These are phyloP conservation scores for Microstroma glucosiphilum DNA, from an alignment of 1,284 basidiomycete genomes.

Conservation along the genomic window DNA sequence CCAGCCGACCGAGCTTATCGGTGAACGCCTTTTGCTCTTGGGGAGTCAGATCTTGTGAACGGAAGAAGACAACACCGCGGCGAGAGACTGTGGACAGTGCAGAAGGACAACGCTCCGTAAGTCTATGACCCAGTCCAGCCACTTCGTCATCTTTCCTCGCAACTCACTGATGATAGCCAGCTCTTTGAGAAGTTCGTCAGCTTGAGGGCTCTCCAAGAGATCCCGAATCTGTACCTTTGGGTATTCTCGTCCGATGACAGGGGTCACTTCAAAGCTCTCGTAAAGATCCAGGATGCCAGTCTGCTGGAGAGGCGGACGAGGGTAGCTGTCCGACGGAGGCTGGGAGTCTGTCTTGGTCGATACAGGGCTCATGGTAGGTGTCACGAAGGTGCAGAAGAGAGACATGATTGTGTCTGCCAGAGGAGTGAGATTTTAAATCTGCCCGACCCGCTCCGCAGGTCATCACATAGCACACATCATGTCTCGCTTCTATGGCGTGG, in stretches of 20 bases:
- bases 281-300: constrained; percentile 30
- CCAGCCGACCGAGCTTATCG: constrained; percentile 57
- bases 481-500: no score
- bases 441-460: no score
- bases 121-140: background rate
- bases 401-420: no score
- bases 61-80: constrained; percentile 69
- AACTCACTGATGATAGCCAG: constrained; percentile 56
- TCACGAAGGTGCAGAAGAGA: no score
- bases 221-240: constrained; percentile 52
- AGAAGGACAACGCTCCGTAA: background rate
- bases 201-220: constrained; percentile 52
- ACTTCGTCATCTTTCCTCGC: background rate
- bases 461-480: no score
- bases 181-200: constrained; percentile 55
- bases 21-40: constrained; percentile 56
- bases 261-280: constrained; percentile 35
- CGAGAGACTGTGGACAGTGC: constrained; percentile 55
- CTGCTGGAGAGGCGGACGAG: constrained; percentile 16
- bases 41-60: constrained; percentile 56
- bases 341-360: no score
- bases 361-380: no score
- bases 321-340: no score
- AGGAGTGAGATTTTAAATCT: no score
- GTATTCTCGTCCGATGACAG: constrained; percentile 54